Base-by-base conservation (phyloP, 2,329 filamentous ascomycete genomes). In the Talaromyces sp. region DNA sequence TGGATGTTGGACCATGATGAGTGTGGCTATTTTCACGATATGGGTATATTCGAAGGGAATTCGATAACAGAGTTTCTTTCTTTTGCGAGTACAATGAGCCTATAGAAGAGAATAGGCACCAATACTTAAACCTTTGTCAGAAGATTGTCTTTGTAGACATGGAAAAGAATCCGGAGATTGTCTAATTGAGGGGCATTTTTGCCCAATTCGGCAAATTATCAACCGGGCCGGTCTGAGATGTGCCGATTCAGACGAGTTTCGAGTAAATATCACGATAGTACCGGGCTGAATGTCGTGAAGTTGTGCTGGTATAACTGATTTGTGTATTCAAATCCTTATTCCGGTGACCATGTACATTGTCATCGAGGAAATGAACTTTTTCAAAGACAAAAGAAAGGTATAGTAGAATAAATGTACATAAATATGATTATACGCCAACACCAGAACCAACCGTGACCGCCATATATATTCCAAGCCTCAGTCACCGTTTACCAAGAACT, bases 1-100 rank as follows among this genome's bases (percentile, higher is more conserved):
- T 52, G 56, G 59, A 61, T 58, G 59, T 33, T n/a, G 28, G 6
- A 21, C 28, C 53, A 48, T 55, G 11, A 22, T 50, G 31, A 9
- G 5, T 48, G 43, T 48, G 28, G 15, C 9, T 25, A 22, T n/a
- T 19, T 46, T 13, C 11, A 48, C 28, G 28, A 48, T 33, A 28
- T 8, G 5, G 22, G 17, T 13, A 33, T 13, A 11, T 4, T 3
- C 7, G 25, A 28, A 13, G 28, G 19, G 6, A 8, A 17, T 5
- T 33, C 5, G 10, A 33, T 5, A 13, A 4, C 33, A 13, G 10
- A 15, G 17, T 13, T 33, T 1, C n/a, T n/a, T 8, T 21, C 43
- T 11, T 48, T 13, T 6, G n/a, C n/a, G 3, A 28, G 25, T 28
- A 28, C 7, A 28, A 28, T 28, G 25, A 28, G n/a, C n/a, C n/a